Evolutionary conservation across 129 eudicot species (phyloP).

Genomic region (Tanacetum coccineum): DNA sequence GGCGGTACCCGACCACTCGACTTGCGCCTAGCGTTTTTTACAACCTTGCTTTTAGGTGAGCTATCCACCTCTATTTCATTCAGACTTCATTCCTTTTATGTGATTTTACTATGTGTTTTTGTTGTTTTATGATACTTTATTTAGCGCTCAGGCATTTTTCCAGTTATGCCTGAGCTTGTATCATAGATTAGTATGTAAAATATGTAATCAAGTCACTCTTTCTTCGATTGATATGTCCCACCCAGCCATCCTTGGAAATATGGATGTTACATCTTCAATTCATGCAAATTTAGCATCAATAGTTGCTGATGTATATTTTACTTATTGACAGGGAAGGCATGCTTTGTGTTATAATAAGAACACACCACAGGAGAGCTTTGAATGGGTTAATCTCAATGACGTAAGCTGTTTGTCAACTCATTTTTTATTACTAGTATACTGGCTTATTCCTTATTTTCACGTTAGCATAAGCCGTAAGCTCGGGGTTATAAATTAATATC

Average conservation of each 20-base stretch:
- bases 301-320: constrained; percentile 11
- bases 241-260: neutral
- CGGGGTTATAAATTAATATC: neutral
- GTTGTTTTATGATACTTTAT: neutral
- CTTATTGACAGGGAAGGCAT: constrained; percentile 72
- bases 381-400: constrained; percentile 89
- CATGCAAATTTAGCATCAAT: constrained; percentile 9
- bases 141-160: neutral
- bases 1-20: no score
- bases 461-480: constrained; percentile 7
- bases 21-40: no score
- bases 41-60: no score
- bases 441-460: neutral
- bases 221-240: neutral
- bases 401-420: constrained; percentile 31
- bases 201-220: neutral
- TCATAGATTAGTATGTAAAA: neutral
- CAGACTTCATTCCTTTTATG: neutral
- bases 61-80: neutral
- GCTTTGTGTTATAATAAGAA: constrained; percentile 63
- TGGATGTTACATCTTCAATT: neutral
- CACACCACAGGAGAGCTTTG: constrained; percentile 68
- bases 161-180: no score
- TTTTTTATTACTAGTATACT: neutral
- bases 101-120: constrained; percentile 1